Base-by-base conservation (phyloP, 139 green algal species). In the Nannochloris sp. region DNA sequence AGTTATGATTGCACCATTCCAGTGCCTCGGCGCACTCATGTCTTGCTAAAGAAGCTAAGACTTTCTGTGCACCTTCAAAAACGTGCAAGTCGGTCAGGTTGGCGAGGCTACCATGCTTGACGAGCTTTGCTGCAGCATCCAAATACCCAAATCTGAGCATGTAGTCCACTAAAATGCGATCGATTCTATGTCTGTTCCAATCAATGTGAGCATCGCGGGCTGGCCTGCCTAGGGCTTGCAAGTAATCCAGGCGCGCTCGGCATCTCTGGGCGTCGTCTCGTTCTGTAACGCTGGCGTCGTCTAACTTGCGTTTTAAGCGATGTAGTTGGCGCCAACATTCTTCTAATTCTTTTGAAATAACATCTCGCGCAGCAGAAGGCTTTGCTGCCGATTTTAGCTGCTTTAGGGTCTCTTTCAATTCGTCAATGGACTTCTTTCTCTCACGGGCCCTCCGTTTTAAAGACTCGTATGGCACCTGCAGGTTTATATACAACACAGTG, bases 391-490 rank as follows among this genome's bases (percentile, higher is more conserved):
- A 38, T 12, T 73, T 32, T 37, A 81, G 39, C 24, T 19, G 24
- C 4, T 46, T 23, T 3, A 84, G 24, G 4, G 60, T 36, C 1
- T 33, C 54, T 3, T 80, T 24, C 0, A 71, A 36, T 13, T 85
- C 73, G 25, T 91, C 87, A n/a, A 93, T 30, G 25, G 78, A 58
- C 8, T 76, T 60, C 56, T 95, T 95, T 35, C 88, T 78, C 1
- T 95, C 88, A 35, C 89, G 83, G 0, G 85, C 84, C 2, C 80
- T 85, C 5, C 83, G 71, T 54, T 87, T 89, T 4, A 96, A 71
- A 6, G 69, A 65, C 67, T 96, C 89, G 47, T 85, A 91, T 0
- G 89, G 89, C 27, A 93, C 88, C 64, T n/a, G n/a, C n/a, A n/a
- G n/a, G n/a, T n/a, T n/a, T n/a, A n/a, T n/a, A n/a, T n/a, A n/a